phyloP scores from a whole-genome alignment of 495 filamentous ascomycete species.

The Lasiosphaeria miniovina region DNA sequence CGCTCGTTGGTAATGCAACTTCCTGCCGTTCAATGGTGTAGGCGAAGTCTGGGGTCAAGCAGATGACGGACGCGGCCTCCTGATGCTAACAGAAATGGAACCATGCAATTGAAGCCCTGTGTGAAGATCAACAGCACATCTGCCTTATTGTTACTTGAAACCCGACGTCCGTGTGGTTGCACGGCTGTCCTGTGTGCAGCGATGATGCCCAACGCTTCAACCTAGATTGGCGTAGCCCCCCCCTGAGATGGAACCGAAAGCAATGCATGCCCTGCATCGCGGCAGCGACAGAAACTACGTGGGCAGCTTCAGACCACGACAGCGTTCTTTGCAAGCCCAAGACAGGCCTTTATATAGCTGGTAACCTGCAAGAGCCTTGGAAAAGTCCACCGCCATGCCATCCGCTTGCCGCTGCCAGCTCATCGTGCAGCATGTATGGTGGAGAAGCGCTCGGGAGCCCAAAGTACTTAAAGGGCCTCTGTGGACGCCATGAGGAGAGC shows the following conservation, averaged over 20 bases:
- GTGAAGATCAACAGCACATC: too few species aligned
- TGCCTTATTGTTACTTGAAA: too few species aligned
- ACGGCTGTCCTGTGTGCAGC: neutral
- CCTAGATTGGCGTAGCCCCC: neutral
- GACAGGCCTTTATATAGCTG: slow-evolving; percentile 24
- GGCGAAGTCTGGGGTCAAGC: too few species aligned
- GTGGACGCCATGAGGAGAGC: neutral
- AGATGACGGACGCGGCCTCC: too few species aligned
- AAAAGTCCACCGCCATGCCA: slow-evolving; percentile 22
- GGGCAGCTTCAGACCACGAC: slow-evolving; percentile 13
- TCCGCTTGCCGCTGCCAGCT: slow-evolving; percentile 33
- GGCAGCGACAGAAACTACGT: slow-evolving; percentile 5
- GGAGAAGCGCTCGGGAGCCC: slow-evolving; percentile 24
- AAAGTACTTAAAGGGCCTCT: slow-evolving; percentile 27
- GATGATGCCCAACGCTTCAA: neutral
- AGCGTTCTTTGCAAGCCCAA: slow-evolving; percentile 21
- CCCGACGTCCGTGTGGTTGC: neutral
- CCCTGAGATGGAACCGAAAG: neutral
- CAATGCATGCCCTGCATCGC: slow-evolving; percentile 3
- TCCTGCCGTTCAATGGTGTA: too few species aligned
- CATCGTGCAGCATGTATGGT: slow-evolving; percentile 37
- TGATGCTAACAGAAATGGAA: too few species aligned
- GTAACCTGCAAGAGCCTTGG: slow-evolving; percentile 27
- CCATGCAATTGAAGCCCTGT: too few species aligned
- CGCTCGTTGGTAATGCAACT: too few species aligned